These are phyloP conservation scores for Cutaneotrichosporon sp. DNA, from an alignment of 1,284 basidiomycete genomes.

Conservation along the genomic window DNA sequence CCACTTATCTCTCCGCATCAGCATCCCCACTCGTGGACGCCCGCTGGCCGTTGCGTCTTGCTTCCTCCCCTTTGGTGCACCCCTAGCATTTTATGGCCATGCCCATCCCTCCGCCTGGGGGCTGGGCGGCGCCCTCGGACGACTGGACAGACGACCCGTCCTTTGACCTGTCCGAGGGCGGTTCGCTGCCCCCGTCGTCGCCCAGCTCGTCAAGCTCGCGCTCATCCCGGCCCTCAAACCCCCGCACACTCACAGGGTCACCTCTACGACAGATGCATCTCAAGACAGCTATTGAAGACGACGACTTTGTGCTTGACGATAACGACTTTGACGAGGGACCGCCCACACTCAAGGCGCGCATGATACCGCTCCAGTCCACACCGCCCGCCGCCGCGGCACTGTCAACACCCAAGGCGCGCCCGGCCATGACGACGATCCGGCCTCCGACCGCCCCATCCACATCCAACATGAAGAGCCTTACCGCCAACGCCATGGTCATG, in stretches of 20 bases:
- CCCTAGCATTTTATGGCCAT: background rate
- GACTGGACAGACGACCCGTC: conserved; percentile 43
- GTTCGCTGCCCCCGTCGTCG: conserved; percentile 18
- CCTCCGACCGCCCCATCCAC: conserved; percentile 1
- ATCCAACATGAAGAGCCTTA: conserved; percentile 11
- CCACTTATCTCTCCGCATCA: no score
- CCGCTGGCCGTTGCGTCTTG: no score
- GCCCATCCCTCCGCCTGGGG: conserved; percentile 27
- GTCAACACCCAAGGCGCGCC: background rate
- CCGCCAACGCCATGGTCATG: conserved; percentile 25
- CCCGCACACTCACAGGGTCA: conserved; percentile 14
- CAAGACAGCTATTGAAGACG: conserved; percentile 20
- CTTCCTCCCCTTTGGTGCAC: no score
- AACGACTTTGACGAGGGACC: conserved; percentile 13
- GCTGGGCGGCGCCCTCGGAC: conserved; percentile 27
- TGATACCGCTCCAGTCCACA: background rate
- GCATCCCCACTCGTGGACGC: no score
- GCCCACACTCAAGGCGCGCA: background rate
- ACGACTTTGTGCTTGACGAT: conserved; percentile 25
- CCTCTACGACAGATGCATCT: conserved; percentile 27
- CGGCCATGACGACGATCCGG: background rate
- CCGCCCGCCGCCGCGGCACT: background rate
- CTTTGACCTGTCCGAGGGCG: conserved; percentile 28
- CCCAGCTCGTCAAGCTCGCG: conserved; percentile 19
- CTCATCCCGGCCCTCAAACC: conserved; percentile 16